These are phyloP conservation scores for Elsinoe australis DNA, from an alignment of 2,329 filamentous ascomycete genomes.

Conservation along the genomic window DNA sequence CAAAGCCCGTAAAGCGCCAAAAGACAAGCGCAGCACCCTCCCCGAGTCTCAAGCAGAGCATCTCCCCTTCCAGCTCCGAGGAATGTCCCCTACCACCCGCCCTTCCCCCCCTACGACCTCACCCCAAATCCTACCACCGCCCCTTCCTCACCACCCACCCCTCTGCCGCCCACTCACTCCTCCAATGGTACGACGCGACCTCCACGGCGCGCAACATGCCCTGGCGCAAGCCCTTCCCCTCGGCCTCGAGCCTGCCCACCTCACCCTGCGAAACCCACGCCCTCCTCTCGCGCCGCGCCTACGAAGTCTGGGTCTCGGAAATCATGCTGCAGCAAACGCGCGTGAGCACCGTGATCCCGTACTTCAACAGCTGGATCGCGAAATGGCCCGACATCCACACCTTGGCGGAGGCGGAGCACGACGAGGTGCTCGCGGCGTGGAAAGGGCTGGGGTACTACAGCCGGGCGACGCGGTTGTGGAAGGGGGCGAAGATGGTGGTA, in stretches of 20 bases:
- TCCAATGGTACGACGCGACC: slow-evolving; percentile 10
- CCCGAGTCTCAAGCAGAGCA: too few relatives aligned
- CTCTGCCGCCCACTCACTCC: not conserved
- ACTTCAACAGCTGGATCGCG: slow-evolving; percentile 14
- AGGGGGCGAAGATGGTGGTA: slow-evolving; percentile 6
- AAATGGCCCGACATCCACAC: slow-evolving; percentile 10
- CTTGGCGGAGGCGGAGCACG: not conserved
- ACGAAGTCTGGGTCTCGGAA: slow-evolving; percentile 12
- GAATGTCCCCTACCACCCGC: not conserved
- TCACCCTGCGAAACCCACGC: not conserved
- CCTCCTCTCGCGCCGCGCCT: not conserved
- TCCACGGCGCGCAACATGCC: slow-evolving; percentile 9
- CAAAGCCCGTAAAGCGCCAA: not conserved
- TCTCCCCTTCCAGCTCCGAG: too few relatives aligned
- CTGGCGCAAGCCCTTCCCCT: slow-evolving; percentile 10
- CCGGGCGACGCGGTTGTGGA: slow-evolving; percentile 1
- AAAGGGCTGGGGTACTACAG: slow-evolving; percentile 9
- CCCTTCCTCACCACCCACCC: not conserved
- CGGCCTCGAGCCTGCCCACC: not conserved
- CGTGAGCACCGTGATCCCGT: slow-evolving; percentile 9
- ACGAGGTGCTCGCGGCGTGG: slow-evolving; percentile 10
- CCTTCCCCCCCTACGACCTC: not conserved
- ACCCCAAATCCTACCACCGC: not conserved
- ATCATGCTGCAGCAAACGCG: slow-evolving; percentile 14
- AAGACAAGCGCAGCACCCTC: not conserved